Evolutionary conservation across 1,284 basidiomycete genomes (phyloP), one percentile per base, ranked within the genome.

Genomic region (Takashimella tepidaria): DNA sequence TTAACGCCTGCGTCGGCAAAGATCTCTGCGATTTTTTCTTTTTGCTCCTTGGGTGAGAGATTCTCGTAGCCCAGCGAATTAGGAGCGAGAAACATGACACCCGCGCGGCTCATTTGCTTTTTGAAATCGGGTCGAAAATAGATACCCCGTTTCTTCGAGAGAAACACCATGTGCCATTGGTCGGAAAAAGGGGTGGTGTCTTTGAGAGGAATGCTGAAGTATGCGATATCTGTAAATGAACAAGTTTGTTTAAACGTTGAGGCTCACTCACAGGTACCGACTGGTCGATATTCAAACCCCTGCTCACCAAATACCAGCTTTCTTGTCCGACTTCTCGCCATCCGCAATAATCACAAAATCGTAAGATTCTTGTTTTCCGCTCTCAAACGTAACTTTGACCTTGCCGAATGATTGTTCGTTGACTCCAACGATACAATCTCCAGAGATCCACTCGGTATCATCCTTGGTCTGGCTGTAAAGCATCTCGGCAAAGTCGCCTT

Each of bases 401-500:
- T 37, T 37, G n/a, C 72, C 72, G 24, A 69, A 55, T 57, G 69
- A 57, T 40, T 70, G 64, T 51, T 76, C 75, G 53, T 67, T 53
- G 50, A 74, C 66, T 50, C 54, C 57, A 1, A 73, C 73, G 51
- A 70, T 52, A 47, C 66, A 46, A 52, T 67, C 58, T 44, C 72
- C 66, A 45, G 69, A 69, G 43, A 70, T 62, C 57, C 67, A 51
- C 44, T 64, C 58, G 40, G 72, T 70, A 8, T 57, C 44, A 27
- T 74, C 66, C 13, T 69, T 69, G n/a, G 26, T 47, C 64, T 63
- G 24, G 58, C 56, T n/a, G 62, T 61, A 19, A 66, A 67, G 1
- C 74, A 51, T 75, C 53, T 79, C 76, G 50, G 78, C 77, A 27
- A 79, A 72, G 54, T 79, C 65, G 57, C 77, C 75, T 31, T 76